Base-by-base conservation (phyloP, 1,284 basidiomycete species). In the Ustilago nuda region DNA sequence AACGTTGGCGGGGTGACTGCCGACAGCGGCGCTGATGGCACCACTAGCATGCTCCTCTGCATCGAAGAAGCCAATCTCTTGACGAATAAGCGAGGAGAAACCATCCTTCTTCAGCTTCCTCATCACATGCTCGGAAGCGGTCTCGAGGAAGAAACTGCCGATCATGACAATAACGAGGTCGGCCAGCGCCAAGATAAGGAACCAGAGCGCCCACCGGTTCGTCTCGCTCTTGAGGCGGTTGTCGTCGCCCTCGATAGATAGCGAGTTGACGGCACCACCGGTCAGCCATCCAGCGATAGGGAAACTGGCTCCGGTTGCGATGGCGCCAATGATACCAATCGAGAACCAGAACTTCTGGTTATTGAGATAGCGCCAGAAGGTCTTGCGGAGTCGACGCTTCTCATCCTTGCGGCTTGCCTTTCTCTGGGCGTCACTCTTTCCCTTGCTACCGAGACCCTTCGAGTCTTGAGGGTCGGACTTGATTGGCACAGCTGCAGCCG, bases 1-100 rank as follows among this genome's bases (percentile, higher is more conserved):
- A n/a, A 88, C 83, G 46, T 86, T 85, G 17, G 81, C 57, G 0
- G 87, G 84, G 56, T 87, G 83, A 23, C 70, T 79, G 11, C 84
- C 80, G 8, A 87, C 80, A 8, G 84, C 82, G 8, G 87, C 82
- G 17, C 86, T 87, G 53, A 88, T 84, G 12, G 81, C 81, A 8
- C 87, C 87, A 39, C 83, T 79, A 0, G 83, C 84, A 15, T 85
- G 80, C n/a, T 85, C 79, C 35, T 84, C 82, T 2, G 72, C 53
- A 45, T 85, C 84, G 58, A 85, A 85, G 56, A 80, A 85, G 35
- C 81, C 82, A 35, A 85, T 80, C 53, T 85, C 84, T 46, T 84
- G 84, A 5, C 72, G 61, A 23, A 84, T 67, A 23, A 85, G 57
- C 3, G 82, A 76, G 8, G 63, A 59, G 8, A 85, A 73, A 15